These are phyloP conservation scores for Ogataea glucozyma DNA, from an alignment of 805 yeast species.

Conservation along the genomic window DNA sequence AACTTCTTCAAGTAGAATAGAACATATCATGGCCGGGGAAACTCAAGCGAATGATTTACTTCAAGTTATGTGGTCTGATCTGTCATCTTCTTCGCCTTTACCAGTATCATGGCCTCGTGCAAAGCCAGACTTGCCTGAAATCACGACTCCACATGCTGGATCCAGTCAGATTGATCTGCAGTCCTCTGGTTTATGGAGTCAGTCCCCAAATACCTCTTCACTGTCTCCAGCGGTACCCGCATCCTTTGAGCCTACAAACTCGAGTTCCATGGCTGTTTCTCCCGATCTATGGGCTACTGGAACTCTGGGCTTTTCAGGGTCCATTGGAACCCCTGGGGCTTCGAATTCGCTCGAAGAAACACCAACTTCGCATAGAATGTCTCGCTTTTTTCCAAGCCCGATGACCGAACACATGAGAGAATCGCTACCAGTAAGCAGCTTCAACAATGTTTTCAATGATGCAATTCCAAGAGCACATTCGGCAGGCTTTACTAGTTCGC, in stretches of 20 bases:
- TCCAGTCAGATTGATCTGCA: neutral
- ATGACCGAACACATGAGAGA: slow-evolving; percentile 25
- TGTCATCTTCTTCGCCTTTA: no score
- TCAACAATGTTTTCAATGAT: slow-evolving; percentile 8
- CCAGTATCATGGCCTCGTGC: no score
- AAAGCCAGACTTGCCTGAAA: no score
- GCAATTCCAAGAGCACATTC: slow-evolving; percentile 22
- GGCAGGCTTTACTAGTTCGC: slow-evolving; percentile 23
- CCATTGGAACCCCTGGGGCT: no score
- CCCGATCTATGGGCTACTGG: slow-evolving; percentile 30
- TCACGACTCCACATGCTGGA: no score
- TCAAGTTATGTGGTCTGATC: no score
- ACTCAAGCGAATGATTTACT: no score
- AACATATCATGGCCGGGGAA: no score
- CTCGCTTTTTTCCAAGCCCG: slow-evolving; percentile 40
- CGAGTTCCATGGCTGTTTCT: slow-evolving; percentile 23
- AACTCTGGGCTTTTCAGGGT: no score
- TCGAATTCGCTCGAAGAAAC: slow-evolving; percentile 24
- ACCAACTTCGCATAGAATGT: slow-evolving; percentile 29
- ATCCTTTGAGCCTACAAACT: no score
- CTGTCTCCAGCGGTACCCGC: neutral
- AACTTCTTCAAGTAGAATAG: no score
- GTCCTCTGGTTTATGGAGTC: slow-evolving; percentile 1
- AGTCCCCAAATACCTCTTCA: neutral
- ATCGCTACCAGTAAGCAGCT: slow-evolving; percentile 3